Evolutionary conservation across 2,329 filamentous ascomycete species (phyloP).

Genomic region (Clonostachys sp.): DNA sequence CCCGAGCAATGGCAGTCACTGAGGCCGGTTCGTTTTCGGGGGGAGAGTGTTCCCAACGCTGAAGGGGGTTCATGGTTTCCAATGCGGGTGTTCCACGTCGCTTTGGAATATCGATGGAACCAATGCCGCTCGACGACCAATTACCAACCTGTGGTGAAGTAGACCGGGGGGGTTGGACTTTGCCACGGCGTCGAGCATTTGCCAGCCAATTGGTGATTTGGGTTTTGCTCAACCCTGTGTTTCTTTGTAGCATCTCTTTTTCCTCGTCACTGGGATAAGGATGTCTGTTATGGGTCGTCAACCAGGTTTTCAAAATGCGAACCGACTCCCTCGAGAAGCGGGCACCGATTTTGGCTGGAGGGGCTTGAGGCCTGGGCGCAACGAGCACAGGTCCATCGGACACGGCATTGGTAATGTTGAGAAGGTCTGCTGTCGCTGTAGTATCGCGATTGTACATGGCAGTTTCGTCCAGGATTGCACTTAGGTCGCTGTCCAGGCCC

Average conservation of each 20-base stretch:
- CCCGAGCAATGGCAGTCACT: slow-evolving; percentile 52
- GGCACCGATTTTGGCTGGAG: slow-evolving; percentile 60
- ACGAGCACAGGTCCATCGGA: slow-evolving; percentile 6
- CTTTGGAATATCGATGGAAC: slow-evolving; percentile 70
- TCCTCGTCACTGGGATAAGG: slow-evolving; percentile 88
- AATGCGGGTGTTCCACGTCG: slow-evolving; percentile 49
- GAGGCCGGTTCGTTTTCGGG: slow-evolving; percentile 57
- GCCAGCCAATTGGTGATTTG: slow-evolving; percentile 93
- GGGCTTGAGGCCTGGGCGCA: background rate
- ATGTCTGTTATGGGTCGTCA: slow-evolving; percentile 72
- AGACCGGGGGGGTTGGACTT: slow-evolving; percentile 64
- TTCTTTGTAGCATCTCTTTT: slow-evolving; percentile 71
- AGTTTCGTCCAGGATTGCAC: background rate
- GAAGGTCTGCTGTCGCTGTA: slow-evolving; percentile 11
- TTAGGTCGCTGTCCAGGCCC: background rate
- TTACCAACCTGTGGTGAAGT: slow-evolving; percentile 64
- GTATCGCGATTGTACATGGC: slow-evolving; percentile 11
- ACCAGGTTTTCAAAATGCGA: slow-evolving; percentile 79
- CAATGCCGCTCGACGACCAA: slow-evolving; percentile 42
- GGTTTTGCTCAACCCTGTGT: slow-evolving; percentile 75
- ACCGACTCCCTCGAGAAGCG: slow-evolving; percentile 79
- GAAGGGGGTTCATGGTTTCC: slow-evolving; percentile 50
- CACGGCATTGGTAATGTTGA: slow-evolving; percentile 11
- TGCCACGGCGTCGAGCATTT: slow-evolving; percentile 79
- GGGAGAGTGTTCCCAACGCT: slow-evolving; percentile 56